phyloP scores from a whole-genome alignment of 352 stramenopile species.

The Phytophthora tentaculata region DNA sequence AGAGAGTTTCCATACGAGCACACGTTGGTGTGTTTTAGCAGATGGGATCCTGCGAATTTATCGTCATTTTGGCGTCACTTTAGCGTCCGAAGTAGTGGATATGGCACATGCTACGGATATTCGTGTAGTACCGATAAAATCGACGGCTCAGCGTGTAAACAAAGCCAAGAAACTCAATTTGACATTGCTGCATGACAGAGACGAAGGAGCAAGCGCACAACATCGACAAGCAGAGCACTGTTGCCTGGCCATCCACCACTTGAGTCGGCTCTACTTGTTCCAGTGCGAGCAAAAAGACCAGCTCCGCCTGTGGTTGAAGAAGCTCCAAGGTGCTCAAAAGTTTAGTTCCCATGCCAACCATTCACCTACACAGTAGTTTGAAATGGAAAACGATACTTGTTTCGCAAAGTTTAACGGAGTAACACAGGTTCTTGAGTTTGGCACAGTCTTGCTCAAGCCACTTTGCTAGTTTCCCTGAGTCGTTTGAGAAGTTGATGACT shows the following conservation, averaged over 20 bases:
- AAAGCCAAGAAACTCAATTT: conserved; percentile 5
- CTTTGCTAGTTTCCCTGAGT: neutral
- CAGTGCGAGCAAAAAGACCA: conserved; percentile 55
- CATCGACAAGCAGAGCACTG: conserved; percentile 4
- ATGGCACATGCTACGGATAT: conserved; percentile 58
- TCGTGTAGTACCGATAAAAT: conserved; percentile 26
- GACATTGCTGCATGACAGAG: neutral
- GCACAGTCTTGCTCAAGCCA: too few relatives aligned
- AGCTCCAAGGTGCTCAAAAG: conserved; percentile 53
- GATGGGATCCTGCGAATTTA: conserved; percentile 72
- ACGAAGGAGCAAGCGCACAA: neutral
- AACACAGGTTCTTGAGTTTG: too few relatives aligned
- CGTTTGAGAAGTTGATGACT: neutral
- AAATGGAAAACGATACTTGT: too few relatives aligned
- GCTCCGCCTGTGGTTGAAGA: conserved; percentile 69
- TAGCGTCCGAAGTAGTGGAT: conserved; percentile 64
- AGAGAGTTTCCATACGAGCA: conserved; percentile 63
- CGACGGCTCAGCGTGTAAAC: conserved; percentile 7
- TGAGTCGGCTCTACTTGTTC: conserved; percentile 44
- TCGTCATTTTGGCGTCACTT: conserved; percentile 73
- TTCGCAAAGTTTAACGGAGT: too few relatives aligned
- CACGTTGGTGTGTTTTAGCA: conserved; percentile 76
- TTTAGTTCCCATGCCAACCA: conserved; percentile 13
- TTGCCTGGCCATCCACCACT: conserved; percentile 27
- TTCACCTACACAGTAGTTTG: neutral